Base-by-base conservation (phyloP, 2,329 filamentous ascomycete species). In the Curvularia eragrostidis region DNA sequence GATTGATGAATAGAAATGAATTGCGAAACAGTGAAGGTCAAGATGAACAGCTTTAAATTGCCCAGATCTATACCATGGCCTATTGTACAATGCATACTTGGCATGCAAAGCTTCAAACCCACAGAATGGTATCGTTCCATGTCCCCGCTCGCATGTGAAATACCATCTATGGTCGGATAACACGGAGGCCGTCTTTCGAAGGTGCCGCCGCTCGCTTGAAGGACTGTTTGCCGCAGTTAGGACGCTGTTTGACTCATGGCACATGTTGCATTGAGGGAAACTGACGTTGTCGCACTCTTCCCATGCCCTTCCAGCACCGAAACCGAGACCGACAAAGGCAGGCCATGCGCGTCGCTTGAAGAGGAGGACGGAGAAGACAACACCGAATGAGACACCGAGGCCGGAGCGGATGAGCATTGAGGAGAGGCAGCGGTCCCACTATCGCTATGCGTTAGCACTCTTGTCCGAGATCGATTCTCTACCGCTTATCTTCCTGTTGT, bases 401-500 rank as follows among this genome's bases (percentile, higher is more conserved):
- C 91, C 89, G 66, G 94, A 98, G 81, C 96, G 93, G 84, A 99
- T 96, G 77, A 99, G 87, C 80, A 97, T 87, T 76, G 96, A 97
- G 71, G 95, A 98, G 71, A 99, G 89, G 81, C 95, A 97, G 82
- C 91, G 94, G 79, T 99, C 95, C 95, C 95, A 99, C 95, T 99
- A 54, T n/a, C 62, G 46, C 32, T 54, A 28, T 43, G 28, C 63
- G 67, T 77, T 61, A 70, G 67, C 62, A 52, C 54, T 48, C 5
- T 46, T 53, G 24, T 50, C 21, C 50, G 52, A 46, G n/a, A 3
- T 26, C 39, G 5, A 49, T 32, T 21, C 23, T 50, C 36, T 18
- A 26, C 15, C 50, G 53, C 48, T 42, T 54, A 54, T 48, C 51
- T 39, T 48, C 43, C 34, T 36, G 18, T 51, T 21, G 28, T 30